Evolutionary conservation across 441 rosid genomes (phyloP).

Genomic region (Daphne laureola): DNA sequence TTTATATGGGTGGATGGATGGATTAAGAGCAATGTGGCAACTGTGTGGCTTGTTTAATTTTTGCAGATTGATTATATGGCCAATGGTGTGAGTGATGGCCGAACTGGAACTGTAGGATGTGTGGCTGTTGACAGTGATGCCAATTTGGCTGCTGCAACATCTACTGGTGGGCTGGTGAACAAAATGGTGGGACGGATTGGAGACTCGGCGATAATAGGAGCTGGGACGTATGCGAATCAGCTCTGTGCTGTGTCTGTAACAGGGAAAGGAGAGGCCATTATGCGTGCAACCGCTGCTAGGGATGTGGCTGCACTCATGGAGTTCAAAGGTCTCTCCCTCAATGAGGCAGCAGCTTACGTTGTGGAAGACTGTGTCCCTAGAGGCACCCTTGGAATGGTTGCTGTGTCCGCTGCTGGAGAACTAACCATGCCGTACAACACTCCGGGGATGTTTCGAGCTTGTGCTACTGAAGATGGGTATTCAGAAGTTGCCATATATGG

Average conservation of each 20-base stretch:
- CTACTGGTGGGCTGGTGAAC: constrained; percentile 77
- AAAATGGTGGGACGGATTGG: constrained; percentile 90
- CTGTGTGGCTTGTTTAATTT: not conserved
- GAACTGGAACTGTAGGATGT: constrained; percentile 73
- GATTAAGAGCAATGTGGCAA: no score
- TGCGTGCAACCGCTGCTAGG: constrained; percentile 63
- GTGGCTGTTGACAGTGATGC: constrained; percentile 73
- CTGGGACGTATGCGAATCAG: constrained; percentile 75
- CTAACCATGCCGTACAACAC: constrained; percentile 74
- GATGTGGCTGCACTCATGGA: constrained; percentile 92
- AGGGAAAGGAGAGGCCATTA: constrained; percentile 73
- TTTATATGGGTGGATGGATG: not conserved
- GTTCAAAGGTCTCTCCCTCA: constrained; percentile 63
- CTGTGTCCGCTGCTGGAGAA: constrained; percentile 74
- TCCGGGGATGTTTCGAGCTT: constrained; percentile 77
- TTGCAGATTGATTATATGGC: constrained; percentile 56
- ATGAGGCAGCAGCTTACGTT: constrained; percentile 57
- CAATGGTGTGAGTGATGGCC: constrained; percentile 41
- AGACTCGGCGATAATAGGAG: constrained; percentile 71
- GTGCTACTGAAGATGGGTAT: constrained; percentile 73
- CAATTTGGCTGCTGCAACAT: constrained; percentile 74
- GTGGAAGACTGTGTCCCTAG: constrained; percentile 40
- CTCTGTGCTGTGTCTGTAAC: constrained; percentile 81
- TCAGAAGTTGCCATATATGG: constrained; percentile 64
- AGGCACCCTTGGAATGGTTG: constrained; percentile 61